A percentile compares a stretch with the other conserved stretches of the same genome.
Evolutionary conservation across 2,329 filamentous ascomycete genomes (phyloP).

Genomic region (Talaromyces albobiverticillius): DNA sequence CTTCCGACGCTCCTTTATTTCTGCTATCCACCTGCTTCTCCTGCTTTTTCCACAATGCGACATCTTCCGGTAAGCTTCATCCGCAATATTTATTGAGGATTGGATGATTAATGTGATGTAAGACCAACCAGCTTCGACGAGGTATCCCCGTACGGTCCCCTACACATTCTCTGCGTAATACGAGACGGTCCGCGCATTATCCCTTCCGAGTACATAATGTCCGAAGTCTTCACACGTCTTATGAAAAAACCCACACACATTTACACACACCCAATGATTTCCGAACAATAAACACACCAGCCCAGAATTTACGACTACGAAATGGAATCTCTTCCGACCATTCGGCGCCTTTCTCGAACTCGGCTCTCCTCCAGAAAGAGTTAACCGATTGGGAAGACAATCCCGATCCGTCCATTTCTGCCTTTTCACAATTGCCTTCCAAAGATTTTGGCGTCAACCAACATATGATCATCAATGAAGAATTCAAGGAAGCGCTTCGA

Average conservation of each 20-base stretch:
- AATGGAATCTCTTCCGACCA: background rate
- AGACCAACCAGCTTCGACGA: background rate
- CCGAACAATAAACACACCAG: background rate
- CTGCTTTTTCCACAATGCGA: conserved; percentile 1
- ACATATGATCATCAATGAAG: conserved; percentile 91
- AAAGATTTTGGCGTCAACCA: conserved; percentile 90
- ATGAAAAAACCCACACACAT: background rate
- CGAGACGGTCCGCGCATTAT: background rate
- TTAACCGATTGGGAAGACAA: conserved; percentile 71
- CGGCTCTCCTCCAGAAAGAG: conserved; percentile 7
- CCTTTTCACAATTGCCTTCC: conserved; percentile 73
- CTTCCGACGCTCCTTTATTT: conserved; percentile 1
- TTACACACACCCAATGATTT: background rate
- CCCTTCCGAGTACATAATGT: background rate
- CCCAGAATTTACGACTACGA: background rate
- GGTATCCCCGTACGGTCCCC: background rate
- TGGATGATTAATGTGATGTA: background rate
- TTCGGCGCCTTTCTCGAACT: conserved; percentile 17
- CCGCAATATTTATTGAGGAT: background rate
- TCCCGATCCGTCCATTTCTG: conserved; percentile 66
- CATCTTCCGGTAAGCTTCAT: conserved; percentile 6
- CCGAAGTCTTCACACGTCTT: conserved; percentile 9
- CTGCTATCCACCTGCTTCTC: background rate
- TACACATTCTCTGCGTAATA: background rate
- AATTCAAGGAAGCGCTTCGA: conserved; percentile 87